Conservation (phyloP, 2,329 filamentous ascomycete species). For the Phoma sp. region DNA sequence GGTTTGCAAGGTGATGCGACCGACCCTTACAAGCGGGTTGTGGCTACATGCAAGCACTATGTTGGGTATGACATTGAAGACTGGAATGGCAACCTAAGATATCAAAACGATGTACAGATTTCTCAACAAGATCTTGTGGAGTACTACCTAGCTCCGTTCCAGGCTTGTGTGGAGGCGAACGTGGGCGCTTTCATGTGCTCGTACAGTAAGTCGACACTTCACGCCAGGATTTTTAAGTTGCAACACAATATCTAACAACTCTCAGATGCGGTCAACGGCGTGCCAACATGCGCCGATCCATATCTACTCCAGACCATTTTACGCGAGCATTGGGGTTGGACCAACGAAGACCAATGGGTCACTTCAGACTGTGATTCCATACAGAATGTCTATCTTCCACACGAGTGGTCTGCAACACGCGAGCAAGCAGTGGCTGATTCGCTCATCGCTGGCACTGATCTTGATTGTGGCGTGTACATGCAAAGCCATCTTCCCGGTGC, state of each 20-base stretch:
- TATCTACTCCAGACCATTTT: conserved; percentile 71
- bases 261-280: conserved; percentile 66
- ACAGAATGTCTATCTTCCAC: conserved; percentile 64
- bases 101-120: conserved; percentile 65
- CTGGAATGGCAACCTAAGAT: conserved; percentile 42
- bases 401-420: conserved; percentile 44
- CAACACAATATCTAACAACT: conserved; percentile 47
- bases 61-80: conserved; percentile 44
- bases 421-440: conserved; percentile 39
- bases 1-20: conserved; percentile 60
- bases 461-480: conserved; percentile 35
- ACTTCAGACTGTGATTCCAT: conserved; percentile 71
- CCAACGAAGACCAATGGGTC: conserved; percentile 66
- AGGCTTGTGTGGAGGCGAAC: conserved; percentile 57
- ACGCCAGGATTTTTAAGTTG: background rate
- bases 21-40: conserved; percentile 35
- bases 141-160: conserved; percentile 73
- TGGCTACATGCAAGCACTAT: conserved; percentile 50
- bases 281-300: conserved; percentile 68
- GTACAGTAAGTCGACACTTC: conserved; percentile 48
- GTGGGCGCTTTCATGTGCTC: conserved; percentile 63
- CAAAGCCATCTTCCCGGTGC: conserved; percentile 31
- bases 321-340: conserved; percentile 71
- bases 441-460: conserved; percentile 36
- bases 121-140: conserved; percentile 69